Conservation (phyloP, 1,284 basidiomycete genomes). For the Pisolithus thermaeus region DNA sequence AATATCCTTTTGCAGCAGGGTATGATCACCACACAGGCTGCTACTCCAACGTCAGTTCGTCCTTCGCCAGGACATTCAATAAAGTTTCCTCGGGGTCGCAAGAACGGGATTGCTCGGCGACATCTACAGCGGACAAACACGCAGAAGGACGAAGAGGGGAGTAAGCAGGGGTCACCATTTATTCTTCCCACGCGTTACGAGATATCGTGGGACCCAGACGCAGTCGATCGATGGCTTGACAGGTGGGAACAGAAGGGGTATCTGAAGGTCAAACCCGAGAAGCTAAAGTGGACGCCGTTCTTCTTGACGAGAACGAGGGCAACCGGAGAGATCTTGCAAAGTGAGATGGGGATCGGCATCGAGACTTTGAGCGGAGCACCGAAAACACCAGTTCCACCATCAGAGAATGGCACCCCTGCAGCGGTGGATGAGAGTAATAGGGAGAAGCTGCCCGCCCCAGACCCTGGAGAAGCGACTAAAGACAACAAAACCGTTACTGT, state of each 20-base stretch:
- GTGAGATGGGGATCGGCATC: slow-evolving; percentile 19
- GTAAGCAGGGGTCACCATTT: slow-evolving; percentile 45
- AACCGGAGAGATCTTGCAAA: slow-evolving; percentile 32
- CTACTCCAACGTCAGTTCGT: slow-evolving; percentile 43
- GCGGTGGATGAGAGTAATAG: slow-evolving; percentile 13
- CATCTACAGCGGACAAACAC: slow-evolving; percentile 57
- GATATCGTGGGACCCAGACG: slow-evolving; percentile 70
- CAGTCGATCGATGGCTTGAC: slow-evolving; percentile 61
- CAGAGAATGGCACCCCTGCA: slow-evolving; percentile 23
- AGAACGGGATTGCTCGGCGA: slow-evolving; percentile 56
- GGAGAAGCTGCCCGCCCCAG: slow-evolving; percentile 14
- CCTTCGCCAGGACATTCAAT: slow-evolving; percentile 73
- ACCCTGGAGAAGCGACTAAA: slow-evolving; percentile 7
- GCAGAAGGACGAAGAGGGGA: slow-evolving; percentile 42
- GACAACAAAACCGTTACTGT: slow-evolving; percentile 13
- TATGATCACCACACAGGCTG: slow-evolving; percentile 65
- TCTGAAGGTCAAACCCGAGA: slow-evolving; percentile 75
- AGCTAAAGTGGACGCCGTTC: slow-evolving; percentile 95
- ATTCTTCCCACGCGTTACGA: slow-evolving; percentile 70
- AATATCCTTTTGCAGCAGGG: slow-evolving; percentile 71
- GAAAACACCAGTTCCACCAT: slow-evolving; percentile 17
- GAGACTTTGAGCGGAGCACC: slow-evolving; percentile 12
- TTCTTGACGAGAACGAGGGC: slow-evolving; percentile 58
- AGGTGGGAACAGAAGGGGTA: slow-evolving; percentile 82
- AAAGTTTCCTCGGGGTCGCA: slow-evolving; percentile 65